Evolutionary conservation across 1,284 basidiomycete species (phyloP).

Genomic region (Macrocybe sp.): DNA sequence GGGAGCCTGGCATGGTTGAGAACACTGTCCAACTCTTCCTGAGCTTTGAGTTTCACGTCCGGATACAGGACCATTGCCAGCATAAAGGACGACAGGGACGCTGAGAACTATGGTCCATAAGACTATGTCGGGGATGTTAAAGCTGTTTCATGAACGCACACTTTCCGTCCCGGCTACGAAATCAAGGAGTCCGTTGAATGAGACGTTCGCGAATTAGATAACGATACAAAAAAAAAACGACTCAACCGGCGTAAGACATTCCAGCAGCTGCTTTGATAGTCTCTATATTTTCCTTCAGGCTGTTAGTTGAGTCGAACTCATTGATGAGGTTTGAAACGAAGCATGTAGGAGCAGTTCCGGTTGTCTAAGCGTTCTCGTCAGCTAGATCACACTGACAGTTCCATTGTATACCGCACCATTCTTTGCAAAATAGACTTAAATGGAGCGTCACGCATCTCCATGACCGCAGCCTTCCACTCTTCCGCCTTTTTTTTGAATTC

Average conservation of each 20-base stretch:
- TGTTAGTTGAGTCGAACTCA: constrained; percentile 14
- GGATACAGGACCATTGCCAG: constrained; percentile 44
- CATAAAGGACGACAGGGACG: constrained; percentile 40
- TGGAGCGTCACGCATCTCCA: constrained; percentile 31
- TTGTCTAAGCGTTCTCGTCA: constrained; percentile 16
- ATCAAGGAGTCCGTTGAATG: constrained; percentile 6
- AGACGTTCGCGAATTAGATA: background rate
- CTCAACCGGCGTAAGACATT: constrained; percentile 30
- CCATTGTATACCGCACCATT: constrained; percentile 18
- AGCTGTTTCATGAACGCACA: constrained; percentile 15
- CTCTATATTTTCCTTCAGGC: constrained; percentile 17
- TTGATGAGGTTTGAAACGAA: constrained; percentile 28
- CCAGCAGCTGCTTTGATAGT: constrained; percentile 31
- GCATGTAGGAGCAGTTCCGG: constrained; percentile 23
- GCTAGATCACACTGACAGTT: too few relatives aligned
- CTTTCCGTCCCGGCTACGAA: constrained; percentile 30
- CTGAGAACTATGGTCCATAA: constrained; percentile 30
- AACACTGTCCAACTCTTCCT: constrained; percentile 39
- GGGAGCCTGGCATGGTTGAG: constrained; percentile 38
- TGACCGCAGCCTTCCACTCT: constrained; percentile 28
- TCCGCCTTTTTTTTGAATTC: constrained; percentile 26
- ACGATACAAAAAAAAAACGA: background rate
- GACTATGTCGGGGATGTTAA: too few relatives aligned
- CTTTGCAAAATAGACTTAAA: constrained; percentile 23
- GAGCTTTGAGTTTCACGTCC: constrained; percentile 39